Conservation (phyloP, 805 yeast genomes). For the Candida mattraensis region DNA sequence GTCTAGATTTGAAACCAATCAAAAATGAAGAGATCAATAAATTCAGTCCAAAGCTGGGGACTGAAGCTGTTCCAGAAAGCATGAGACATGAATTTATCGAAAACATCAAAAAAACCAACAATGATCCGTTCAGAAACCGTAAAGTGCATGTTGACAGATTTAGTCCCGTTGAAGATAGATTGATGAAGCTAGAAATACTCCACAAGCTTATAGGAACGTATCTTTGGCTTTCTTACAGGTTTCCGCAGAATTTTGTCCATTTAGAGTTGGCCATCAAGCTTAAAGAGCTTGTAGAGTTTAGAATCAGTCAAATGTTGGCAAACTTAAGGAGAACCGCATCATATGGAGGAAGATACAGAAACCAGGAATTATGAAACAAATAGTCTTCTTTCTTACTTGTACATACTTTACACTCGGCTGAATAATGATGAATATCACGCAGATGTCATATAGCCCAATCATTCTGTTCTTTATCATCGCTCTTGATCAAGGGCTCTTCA, state of each 20-base stretch:
- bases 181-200: slow-evolving; percentile 53
- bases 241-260: slow-evolving; percentile 79
- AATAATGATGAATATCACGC: slow-evolving; percentile 2
- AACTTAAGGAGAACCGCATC: slow-evolving; percentile 29
- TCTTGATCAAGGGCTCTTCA: slow-evolving; percentile 58
- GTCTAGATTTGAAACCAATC: slow-evolving; percentile 6
- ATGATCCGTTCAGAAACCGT: slow-evolving; percentile 17
- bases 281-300: slow-evolving; percentile 65
- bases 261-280: slow-evolving; percentile 69
- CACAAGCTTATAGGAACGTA: slow-evolving; percentile 69
- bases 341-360: slow-evolving; percentile 1
- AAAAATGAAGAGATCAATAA: slow-evolving; percentile 14
- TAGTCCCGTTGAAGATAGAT: slow-evolving; percentile 31
- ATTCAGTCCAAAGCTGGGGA: slow-evolving; percentile 17
- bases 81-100: slow-evolving; percentile 19
- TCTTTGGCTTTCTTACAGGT: slow-evolving; percentile 85
- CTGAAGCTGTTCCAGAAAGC: slow-evolving; percentile 30
- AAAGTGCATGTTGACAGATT: slow-evolving; percentile 19
- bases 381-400: no score
- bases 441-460: slow-evolving; percentile 47
- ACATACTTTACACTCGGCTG: background rate
- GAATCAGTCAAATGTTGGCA: slow-evolving; percentile 50
- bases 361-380: slow-evolving; percentile 1
- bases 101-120: slow-evolving; percentile 13
- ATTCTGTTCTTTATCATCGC: slow-evolving; percentile 38